Evolutionary conservation across 2,329 filamentous ascomycete genomes (phyloP), one percentile per base, ranked within the genome.

Genomic region (Aspergillus sp.): DNA sequence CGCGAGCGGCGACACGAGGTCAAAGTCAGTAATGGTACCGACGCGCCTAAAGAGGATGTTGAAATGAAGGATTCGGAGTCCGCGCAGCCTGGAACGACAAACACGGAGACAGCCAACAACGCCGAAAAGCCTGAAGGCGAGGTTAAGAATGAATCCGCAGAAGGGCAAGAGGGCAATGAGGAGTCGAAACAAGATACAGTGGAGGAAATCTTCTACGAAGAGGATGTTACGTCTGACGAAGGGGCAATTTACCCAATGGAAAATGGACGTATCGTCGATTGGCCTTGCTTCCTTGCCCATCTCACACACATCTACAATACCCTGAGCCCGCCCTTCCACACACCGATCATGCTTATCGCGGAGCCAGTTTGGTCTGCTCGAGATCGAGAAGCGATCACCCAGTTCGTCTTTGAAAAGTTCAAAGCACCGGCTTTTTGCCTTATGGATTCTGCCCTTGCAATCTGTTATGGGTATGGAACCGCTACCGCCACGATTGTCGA

Each of bases 361-460:
- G 88, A 95, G 55, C 90, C 93, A 4, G 85, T 84, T 54, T 98
- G 93, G 91, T 90, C 89, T 4, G 82, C 86, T 7, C 84, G 86
- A 49, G 90, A 96, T 66, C 85, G 85, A 62, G 91, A 97, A 68
- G 80, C 79, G 33, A 84, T 98, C 53, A 87, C 90, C 10, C 88
- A 93, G 50, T 98, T 95, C 73, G 82, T 97, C 52, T 98, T 98
- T 60, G 93, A 98, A 69, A 94, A 93, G 69, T 95, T 95, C 62
- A 93, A 91, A 71, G 93, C 89, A 0, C 93, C 93, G 0, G 90
- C 88, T 0, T 86, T 98, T 40, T 90, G 86, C 56, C 77, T 97
- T 50, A 85, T 98, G 72, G 88, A 97, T 67, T 86, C 89, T 55
- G 90, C 88, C 3, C 71, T 94, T 37, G 90, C 93, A 27, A 86